Evolutionary conservation across 2,329 filamentous ascomycete species (phyloP), one percentile per base, ranked within the genome.

Genomic region (Dothiorella sarmentorum): DNA sequence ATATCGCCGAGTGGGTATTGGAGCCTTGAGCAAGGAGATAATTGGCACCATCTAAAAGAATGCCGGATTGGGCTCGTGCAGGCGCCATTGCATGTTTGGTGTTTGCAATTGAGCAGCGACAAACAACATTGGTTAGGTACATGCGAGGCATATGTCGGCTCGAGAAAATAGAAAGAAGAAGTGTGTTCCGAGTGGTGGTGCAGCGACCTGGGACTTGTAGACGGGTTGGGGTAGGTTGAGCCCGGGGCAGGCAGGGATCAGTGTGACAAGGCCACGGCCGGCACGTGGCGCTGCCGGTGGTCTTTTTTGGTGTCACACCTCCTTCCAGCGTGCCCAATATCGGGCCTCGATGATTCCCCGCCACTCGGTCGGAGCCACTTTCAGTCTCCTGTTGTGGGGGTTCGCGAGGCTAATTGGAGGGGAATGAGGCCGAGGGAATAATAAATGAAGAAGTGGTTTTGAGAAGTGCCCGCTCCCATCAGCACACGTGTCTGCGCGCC

Each of bases 401-500:
- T 13, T 38, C 13, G 47, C 31, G 17, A 10, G 10, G 17, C 24
- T 22, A 22, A 38, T 20, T 31, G 17, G 24, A 7, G 35, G 35
- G n/a, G 29, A 11, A 3, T 13, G 29, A 5, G 29, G 6, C 29
- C 17, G n/a, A n/a, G n/a, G n/a, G n/a, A n/a, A n/a, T n/a, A n/a
- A n/a, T n/a, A n/a, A n/a, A n/a, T n/a, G n/a, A n/a, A n/a, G n/a
- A n/a, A n/a, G n/a, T n/a, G n/a, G n/a, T 20, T 27, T 27, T 33
- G 45, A 33, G 44, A 27, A 47, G 33, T 47, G 44, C 44, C 26
- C 15, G 40, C 20, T 49, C 43, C 13, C 44, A 33, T 33, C 18
- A 49, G 49, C 49, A 40, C 49, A 53, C 49, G 49, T 53, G 49
- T 17, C 33, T 22, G 49, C 22, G 49, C 22, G 33, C 33, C 24